Evolutionary conservation across 441 rosid genomes (phyloP).

Genomic region (Kokia cookei): DNA sequence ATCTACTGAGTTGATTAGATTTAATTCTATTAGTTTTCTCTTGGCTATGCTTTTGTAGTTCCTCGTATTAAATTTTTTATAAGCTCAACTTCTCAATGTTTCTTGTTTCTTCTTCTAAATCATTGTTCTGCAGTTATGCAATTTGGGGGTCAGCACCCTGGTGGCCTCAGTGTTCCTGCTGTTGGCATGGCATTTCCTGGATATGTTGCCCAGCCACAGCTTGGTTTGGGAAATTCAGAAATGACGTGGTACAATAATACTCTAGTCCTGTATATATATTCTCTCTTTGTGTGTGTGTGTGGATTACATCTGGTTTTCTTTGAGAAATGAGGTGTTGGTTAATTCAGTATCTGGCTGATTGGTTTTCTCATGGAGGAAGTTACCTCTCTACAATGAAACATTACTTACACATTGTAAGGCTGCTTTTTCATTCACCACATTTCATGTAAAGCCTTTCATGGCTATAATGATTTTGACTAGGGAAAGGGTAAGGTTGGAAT

Average conservation of each 20-base stretch:
- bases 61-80: neutral
- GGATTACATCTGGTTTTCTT: slow-evolving; percentile 3
- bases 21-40: neutral
- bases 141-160: slow-evolving; percentile 87
- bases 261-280: neutral
- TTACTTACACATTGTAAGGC: neutral
- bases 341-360: neutral
- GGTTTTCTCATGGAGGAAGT: neutral
- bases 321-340: neutral
- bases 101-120: slow-evolving; percentile 4
- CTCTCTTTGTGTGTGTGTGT: neutral
- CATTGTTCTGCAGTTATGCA: slow-evolving; percentile 58
- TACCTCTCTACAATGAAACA: neutral
- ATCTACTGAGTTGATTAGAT: neutral
- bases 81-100: neutral
- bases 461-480: neutral
- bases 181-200: slow-evolving; percentile 99
- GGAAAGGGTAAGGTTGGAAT: neutral
- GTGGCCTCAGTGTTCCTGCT: slow-evolving; percentile 81
- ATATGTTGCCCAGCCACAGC: slow-evolving; percentile 86
- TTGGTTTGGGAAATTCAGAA: slow-evolving; percentile 83
- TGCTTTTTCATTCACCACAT: neutral
- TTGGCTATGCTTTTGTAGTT: neutral
- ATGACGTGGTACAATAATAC: slow-evolving; percentile 71
- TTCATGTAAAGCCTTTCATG: neutral